phyloP scores from a whole-genome alignment of 208 protist species.

The Trypanosomatidae sp. region DNA sequence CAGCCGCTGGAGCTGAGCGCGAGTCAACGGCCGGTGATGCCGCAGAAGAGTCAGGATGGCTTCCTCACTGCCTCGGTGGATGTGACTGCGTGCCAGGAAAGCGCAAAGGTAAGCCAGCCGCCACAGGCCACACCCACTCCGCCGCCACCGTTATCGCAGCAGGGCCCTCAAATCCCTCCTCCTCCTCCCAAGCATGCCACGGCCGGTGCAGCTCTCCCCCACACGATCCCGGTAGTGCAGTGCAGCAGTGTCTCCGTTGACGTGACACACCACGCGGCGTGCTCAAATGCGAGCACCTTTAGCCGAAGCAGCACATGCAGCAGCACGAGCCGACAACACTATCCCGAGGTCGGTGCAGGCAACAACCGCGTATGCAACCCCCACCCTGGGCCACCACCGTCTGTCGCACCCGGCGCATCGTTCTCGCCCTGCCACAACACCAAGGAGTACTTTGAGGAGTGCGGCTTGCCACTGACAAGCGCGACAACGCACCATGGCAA shows the following conservation, averaged over 20 bases:
- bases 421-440: constrained; percentile 18
- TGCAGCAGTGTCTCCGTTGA: neutral
- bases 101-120: constrained; percentile 3
- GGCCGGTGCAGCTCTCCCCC: neutral
- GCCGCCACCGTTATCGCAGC: neutral
- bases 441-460: constrained; percentile 25
- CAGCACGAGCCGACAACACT: constrained; percentile 17
- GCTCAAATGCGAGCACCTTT: neutral
- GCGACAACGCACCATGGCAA: constrained; percentile 37
- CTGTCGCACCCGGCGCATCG: neutral
- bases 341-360: constrained; percentile 26
- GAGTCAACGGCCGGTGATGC: constrained; percentile 10
- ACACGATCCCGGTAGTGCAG: neutral
- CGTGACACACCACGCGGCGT: neutral
- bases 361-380: constrained; percentile 20
- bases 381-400: neutral
- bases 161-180: neutral
- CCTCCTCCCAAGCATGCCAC: neutral
- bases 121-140: neutral
- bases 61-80: constrained; percentile 43
- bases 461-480: constrained; percentile 17
- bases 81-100: constrained; percentile 25
- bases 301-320: constrained; percentile 18
- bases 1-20: constrained; percentile 2
- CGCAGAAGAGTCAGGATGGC: constrained; percentile 35